These are phyloP conservation scores for Cutaneotrichosporon spelunceum DNA, from an alignment of 1,284 basidiomycete genomes.

Conservation along the genomic window DNA sequence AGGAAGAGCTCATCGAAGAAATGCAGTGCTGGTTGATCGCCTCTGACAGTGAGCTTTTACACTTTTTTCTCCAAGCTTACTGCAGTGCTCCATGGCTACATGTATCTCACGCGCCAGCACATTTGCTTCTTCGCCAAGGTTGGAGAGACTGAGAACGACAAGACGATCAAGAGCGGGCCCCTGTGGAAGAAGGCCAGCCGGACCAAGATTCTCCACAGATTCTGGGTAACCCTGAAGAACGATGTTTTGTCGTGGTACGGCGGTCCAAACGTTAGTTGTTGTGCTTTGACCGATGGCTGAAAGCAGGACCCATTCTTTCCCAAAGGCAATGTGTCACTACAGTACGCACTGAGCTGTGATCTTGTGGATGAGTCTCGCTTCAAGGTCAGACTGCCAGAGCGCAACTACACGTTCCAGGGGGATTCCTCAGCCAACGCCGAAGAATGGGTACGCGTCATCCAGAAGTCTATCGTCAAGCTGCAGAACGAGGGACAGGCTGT, in stretches of 20 bases:
- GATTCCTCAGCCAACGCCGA: constrained; percentile 76
- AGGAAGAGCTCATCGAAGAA: constrained; percentile 81
- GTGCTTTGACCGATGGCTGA: background rate
- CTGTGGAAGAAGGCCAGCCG: constrained; percentile 77
- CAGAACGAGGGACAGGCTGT: constrained; percentile 88
- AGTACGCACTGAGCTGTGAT: constrained; percentile 87
- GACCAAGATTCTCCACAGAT: constrained; percentile 83
- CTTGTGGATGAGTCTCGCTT: constrained; percentile 68
- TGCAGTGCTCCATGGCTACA: constrained; percentile 87
- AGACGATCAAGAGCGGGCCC: constrained; percentile 76
- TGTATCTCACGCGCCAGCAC: constrained; percentile 88
- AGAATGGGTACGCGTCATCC: constrained; percentile 90
- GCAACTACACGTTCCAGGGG: constrained; percentile 66
- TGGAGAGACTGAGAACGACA: constrained; percentile 71
- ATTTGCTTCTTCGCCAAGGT: constrained; percentile 97
- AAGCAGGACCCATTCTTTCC: constrained; percentile 90
- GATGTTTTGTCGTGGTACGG: constrained; percentile 92
- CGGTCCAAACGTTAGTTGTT: constrained; percentile 68
- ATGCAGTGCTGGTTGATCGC: constrained; percentile 85
- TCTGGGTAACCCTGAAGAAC: constrained; percentile 92
- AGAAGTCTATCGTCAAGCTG: constrained; percentile 82
- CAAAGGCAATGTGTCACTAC: constrained; percentile 86
- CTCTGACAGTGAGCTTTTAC: constrained; percentile 70
- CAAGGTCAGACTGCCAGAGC: constrained; percentile 74
- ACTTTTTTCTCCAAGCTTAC: constrained; percentile 6